Percentiles rank a stretch among this genome's conserved stretches.
Evolutionary conservation across 345 rosid species (phyloP).

Genomic region (Eucalyptus sp.): DNA sequence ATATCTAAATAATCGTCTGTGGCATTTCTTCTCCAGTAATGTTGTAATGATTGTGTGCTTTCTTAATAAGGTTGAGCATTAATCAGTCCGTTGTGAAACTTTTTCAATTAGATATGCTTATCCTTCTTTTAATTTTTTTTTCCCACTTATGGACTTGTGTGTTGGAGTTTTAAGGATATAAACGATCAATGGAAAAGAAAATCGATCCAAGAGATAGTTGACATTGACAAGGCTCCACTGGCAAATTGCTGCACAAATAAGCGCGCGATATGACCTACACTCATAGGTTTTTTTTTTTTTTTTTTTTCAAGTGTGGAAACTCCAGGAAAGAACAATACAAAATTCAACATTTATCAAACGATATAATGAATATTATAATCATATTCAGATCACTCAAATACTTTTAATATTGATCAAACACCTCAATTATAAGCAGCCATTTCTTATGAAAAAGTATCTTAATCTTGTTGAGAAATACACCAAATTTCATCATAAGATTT

Average conservation of each 20-base stretch:
- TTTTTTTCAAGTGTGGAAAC: too few species aligned
- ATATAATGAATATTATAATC: background rate
- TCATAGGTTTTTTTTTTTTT: too few species aligned
- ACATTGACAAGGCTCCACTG: background rate
- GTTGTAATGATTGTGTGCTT: background rate
- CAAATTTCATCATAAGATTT: background rate
- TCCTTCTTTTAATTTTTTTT: background rate
- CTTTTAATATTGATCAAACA: background rate
- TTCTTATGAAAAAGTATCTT: background rate
- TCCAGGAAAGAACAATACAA: background rate
- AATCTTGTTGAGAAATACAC: background rate
- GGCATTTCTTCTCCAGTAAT: background rate
- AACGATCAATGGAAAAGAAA: background rate
- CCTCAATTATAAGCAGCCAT: background rate
- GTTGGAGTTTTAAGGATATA: background rate
- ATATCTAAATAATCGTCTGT: background rate
- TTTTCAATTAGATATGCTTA: background rate
- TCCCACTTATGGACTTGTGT: background rate
- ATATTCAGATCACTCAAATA: background rate
- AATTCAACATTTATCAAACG: background rate
- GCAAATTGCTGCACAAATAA: background rate
- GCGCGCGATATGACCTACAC: rapidly evolving
- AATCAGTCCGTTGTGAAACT: background rate
- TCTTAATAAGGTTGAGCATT: background rate
- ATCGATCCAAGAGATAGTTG: background rate